Evolutionary conservation across 2,329 filamentous ascomycete genomes (phyloP).

Genomic region (Colletotrichum magnum): DNA sequence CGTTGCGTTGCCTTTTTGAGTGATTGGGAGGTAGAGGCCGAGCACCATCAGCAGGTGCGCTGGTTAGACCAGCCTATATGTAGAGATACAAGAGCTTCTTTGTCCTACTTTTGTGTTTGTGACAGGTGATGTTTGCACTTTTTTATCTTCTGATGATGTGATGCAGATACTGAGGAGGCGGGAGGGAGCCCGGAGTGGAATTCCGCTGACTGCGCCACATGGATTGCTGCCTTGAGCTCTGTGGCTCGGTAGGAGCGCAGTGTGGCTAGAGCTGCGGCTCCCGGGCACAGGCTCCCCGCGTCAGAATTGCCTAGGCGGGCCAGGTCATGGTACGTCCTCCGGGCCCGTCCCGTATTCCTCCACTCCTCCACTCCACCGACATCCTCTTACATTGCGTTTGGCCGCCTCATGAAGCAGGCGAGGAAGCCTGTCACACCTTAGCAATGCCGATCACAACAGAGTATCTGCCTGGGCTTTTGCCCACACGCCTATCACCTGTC

Average conservation of each 20-base stretch:
- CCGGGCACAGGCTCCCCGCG: too few relatives aligned
- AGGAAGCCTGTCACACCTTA: too few relatives aligned
- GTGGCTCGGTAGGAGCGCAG: slow-evolving; percentile 3
- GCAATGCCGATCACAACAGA: background rate
- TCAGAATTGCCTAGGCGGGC: too few relatives aligned
- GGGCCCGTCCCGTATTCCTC: too few relatives aligned
- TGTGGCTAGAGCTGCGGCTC: background rate
- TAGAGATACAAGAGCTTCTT: slow-evolving; percentile 30
- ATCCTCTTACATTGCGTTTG: too few relatives aligned
- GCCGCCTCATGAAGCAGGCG: background rate
- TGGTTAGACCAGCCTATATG: slow-evolving; percentile 32
- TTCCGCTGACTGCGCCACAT: slow-evolving; percentile 5
- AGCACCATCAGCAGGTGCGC: slow-evolving; percentile 21
- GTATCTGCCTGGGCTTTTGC: background rate
- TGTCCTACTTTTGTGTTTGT: background rate
- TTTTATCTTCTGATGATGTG: too few relatives aligned
- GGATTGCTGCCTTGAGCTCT: background rate
- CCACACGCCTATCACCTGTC: too few relatives aligned
- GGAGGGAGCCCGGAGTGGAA: too few relatives aligned
- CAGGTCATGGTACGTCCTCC: too few relatives aligned
- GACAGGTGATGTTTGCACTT: background rate
- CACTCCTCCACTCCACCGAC: too few relatives aligned
- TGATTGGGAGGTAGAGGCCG: slow-evolving; percentile 12
- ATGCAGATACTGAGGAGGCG: too few relatives aligned
- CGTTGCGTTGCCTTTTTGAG: slow-evolving; percentile 26